Evolutionary conservation across 768 basidiomycete genomes (phyloP).

Genomic region (Mycena galopus): DNA sequence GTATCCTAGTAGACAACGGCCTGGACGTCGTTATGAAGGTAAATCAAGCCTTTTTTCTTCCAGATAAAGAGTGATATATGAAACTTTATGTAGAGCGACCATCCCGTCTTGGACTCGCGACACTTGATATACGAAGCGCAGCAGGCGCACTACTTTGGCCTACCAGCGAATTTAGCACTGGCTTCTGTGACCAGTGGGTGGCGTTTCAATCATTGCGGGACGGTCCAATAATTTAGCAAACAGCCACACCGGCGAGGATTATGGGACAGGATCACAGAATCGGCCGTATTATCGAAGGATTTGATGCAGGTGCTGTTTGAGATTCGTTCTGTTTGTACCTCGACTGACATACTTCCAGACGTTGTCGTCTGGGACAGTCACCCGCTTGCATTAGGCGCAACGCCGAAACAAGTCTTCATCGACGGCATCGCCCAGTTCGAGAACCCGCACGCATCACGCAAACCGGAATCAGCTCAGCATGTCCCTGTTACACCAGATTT

Average conservation of each 20-base stretch:
- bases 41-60: neutral
- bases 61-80: neutral
- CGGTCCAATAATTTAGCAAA: slow-evolving; percentile 69
- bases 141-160: slow-evolving; percentile 76
- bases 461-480: slow-evolving; percentile 63
- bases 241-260: slow-evolving; percentile 13
- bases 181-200: slow-evolving; percentile 74
- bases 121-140: slow-evolving; percentile 80
- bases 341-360: slow-evolving; percentile 47
- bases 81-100: slow-evolving; percentile 59
- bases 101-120: slow-evolving; percentile 71
- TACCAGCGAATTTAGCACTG: slow-evolving; percentile 68
- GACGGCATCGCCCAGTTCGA: slow-evolving; percentile 82
- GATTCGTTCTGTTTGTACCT: neutral
- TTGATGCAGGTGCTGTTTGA: slow-evolving; percentile 68
- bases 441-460: slow-evolving; percentile 52
- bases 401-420: slow-evolving; percentile 85
- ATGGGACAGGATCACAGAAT: slow-evolving; percentile 16
- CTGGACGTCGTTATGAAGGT: slow-evolving; percentile 88
- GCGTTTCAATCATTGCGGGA: slow-evolving; percentile 71
- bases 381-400: slow-evolving; percentile 84
- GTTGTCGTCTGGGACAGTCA: slow-evolving; percentile 81
- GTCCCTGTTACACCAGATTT: slow-evolving; percentile 70
- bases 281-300: slow-evolving; percentile 55
- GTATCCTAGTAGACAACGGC: slow-evolving; percentile 78